Evolutionary conservation across 139 green algal genomes (phyloP).

Genomic region (Chlamydomonas applanata): DNA sequence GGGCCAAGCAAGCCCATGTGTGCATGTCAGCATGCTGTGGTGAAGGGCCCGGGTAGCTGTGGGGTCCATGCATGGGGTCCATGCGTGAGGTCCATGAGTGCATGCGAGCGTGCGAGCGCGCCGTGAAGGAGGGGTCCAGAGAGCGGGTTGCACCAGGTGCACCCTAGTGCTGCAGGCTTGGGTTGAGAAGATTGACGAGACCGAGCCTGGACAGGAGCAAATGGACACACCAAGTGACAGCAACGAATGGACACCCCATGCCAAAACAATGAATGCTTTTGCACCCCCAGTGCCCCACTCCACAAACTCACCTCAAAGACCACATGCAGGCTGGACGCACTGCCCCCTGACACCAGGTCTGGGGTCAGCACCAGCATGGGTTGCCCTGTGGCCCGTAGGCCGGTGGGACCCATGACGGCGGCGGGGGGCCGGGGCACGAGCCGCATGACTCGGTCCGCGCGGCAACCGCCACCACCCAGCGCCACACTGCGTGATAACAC

Average conservation of each 20-base stretch:
- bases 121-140: too few species aligned
- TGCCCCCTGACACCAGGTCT: background rate
- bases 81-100: too few species aligned
- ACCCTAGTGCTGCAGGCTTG: too few species aligned
- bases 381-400: background rate
- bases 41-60: too few species aligned
- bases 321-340: constrained; percentile 9
- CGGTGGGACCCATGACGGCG: background rate
- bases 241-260: too few species aligned
- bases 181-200: too few species aligned
- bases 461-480: background rate
- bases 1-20: background rate
- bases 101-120: too few species aligned
- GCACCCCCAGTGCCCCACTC: background rate
- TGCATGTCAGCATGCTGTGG: background rate
- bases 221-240: too few species aligned
- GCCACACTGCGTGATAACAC: background rate
- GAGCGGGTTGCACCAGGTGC: too few species aligned
- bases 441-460: constrained; percentile 4
- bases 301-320: constrained; percentile 30
- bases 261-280: too few species aligned
- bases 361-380: constrained; percentile 4
- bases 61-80: too few species aligned
- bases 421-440: background rate
- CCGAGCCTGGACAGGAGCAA: too few species aligned